Evolutionary conservation across 169 alveolate genomes (phyloP).

Genomic region (Theileria sp.): DNA sequence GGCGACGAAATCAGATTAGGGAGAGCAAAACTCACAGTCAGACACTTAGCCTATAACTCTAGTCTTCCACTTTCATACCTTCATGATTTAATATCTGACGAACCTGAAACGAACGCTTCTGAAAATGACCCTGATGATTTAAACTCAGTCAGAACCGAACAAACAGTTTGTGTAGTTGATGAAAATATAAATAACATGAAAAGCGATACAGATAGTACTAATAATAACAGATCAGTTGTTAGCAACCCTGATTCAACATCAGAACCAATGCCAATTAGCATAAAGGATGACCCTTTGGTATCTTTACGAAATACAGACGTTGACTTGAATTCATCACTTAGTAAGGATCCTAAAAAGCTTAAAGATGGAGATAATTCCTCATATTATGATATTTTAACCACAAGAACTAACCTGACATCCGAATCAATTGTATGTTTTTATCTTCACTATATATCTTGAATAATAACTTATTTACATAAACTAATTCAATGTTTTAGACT

Average conservation of each 20-base stretch:
- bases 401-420: neutral
- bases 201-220: neutral
- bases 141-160: neutral
- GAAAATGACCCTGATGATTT: neutral
- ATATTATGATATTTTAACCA: slow-evolving; percentile 4
- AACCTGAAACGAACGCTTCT: neutral
- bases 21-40: slow-evolving; percentile 46
- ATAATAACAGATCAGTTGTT: neutral
- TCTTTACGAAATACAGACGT: neutral
- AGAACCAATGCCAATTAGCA: neutral
- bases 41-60: slow-evolving; percentile 54
- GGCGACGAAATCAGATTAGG: slow-evolving; percentile 59
- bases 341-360: neutral
- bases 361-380: neutral
- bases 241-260: neutral
- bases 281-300: neutral
- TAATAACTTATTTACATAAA: neutral
- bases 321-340: neutral
- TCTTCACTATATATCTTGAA: neutral
- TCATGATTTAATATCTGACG: slow-evolving; percentile 32
- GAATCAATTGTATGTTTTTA: neutral
- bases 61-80: slow-evolving; percentile 41
- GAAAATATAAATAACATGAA: neutral
- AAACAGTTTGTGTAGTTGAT: neutral
- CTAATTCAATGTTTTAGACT: neutral